phyloP scores from a whole-genome alignment of 2,329 filamentous ascomycete species.

The Ophiostoma fasciatum region DNA sequence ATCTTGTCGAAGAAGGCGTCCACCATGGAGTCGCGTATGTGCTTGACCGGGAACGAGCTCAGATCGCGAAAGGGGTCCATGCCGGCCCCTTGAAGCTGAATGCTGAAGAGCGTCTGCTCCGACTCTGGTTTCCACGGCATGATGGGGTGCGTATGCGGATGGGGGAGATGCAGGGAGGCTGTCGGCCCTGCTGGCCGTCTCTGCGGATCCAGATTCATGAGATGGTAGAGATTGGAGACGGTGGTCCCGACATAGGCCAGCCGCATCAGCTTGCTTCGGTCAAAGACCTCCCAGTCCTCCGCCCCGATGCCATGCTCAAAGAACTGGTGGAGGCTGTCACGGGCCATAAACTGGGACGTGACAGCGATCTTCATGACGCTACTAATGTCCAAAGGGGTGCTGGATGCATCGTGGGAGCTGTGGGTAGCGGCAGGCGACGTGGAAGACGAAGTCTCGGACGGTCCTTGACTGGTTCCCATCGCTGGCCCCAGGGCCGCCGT shows the following conservation, averaged over 20 bases:
- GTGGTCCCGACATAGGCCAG: background rate
- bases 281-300: background rate
- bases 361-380: background rate
- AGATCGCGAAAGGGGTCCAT: background rate
- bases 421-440: background rate
- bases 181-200: background rate
- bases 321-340: background rate
- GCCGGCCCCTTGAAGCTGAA: background rate
- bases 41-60: background rate
- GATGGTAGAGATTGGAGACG: background rate
- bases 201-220: background rate
- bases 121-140: background rate
- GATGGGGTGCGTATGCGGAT: background rate
- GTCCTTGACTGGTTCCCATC: background rate
- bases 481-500: background rate
- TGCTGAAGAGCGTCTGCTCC: background rate
- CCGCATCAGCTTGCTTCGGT: background rate
- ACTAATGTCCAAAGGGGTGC: background rate
- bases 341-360: background rate
- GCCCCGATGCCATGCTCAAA: background rate
- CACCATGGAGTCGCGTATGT: background rate
- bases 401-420: background rate
- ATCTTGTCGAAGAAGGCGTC: background rate
- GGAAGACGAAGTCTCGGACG: background rate
- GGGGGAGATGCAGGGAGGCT: background rate